Conservation (phyloP, 495 filamentous ascomycete species). For the Rhypophila decipiens region DNA sequence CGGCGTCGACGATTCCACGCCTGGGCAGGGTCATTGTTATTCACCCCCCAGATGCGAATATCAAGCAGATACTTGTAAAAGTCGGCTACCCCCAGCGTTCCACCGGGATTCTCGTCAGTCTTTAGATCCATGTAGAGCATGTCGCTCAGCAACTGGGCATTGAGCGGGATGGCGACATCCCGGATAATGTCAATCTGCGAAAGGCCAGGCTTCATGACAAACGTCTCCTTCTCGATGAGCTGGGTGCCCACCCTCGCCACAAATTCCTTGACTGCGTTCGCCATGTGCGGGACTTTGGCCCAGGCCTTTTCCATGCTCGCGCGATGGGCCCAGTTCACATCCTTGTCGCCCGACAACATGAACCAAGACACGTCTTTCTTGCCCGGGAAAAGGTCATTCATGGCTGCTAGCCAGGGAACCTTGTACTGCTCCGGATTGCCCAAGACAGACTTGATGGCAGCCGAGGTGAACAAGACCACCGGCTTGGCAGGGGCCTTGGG, state of each 20-base stretch:
- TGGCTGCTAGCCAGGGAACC: conserved; percentile 5
- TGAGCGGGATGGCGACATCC: conserved; percentile 54
- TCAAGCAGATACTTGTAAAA: conserved; percentile 54
- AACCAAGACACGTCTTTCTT: conserved; percentile 11
- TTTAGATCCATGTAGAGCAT: conserved; percentile 61
- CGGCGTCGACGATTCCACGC: conserved; percentile 56
- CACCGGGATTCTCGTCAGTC: conserved; percentile 51
- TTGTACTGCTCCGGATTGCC: conserved; percentile 3
- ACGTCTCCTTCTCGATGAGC: conserved; percentile 56
- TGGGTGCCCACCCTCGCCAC: conserved; percentile 55
- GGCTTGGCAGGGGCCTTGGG: conserved; percentile 17
- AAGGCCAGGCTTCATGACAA: conserved; percentile 40
- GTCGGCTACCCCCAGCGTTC: conserved; percentile 51
- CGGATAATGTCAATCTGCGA: conserved; percentile 68
- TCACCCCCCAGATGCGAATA: conserved; percentile 58
- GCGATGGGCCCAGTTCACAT: conserved; percentile 9
- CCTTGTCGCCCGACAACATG: conserved; percentile 11
- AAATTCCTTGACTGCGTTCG: conserved; percentile 40
- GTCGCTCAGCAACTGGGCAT: conserved; percentile 29
- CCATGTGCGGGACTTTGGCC: conserved; percentile 5
- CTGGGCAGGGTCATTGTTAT: conserved; percentile 57
- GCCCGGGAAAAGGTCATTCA: conserved; percentile 6
- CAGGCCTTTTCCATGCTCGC: conserved; percentile 4
- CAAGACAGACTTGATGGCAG: conserved; percentile 4
- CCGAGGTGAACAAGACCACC: conserved; percentile 1